A percentile compares a stretch with the other conserved stretches of the same genome.
Evolutionary conservation across 176 grass and related monocot species (phyloP).

Genomic region (Avena eriantha): DNA sequence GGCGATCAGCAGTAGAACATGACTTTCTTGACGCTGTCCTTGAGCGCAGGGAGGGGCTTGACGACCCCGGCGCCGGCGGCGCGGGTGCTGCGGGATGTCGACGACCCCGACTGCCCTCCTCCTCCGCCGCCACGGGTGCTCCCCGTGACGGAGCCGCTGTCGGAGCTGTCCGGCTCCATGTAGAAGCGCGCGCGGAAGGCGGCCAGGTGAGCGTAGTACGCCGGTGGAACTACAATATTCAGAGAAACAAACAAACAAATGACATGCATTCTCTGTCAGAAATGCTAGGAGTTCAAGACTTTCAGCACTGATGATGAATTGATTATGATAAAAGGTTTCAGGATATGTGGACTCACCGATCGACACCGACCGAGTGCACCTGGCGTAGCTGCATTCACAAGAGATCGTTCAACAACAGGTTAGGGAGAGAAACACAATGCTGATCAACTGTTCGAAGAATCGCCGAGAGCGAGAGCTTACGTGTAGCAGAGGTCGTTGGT

Average conservation of each 20-base stretch:
- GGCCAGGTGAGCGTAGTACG: constrained; percentile 86
- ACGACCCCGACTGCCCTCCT: background rate
- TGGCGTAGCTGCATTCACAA: constrained; percentile 71
- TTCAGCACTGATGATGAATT: background rate
- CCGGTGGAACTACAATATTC: constrained; percentile 72
- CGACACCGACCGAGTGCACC: constrained; percentile 89
- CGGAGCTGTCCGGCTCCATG: constrained; percentile 78
- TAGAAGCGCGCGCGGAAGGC: constrained; percentile 90
- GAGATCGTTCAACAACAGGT: constrained; percentile 1
- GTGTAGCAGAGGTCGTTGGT: constrained; percentile 98
- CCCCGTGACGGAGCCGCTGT: constrained; percentile 49
- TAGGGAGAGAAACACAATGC: background rate
- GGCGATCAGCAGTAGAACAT: constrained; percentile 88
- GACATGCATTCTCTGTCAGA: background rate
- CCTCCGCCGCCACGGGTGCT: background rate
- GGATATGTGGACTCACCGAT: constrained; percentile 55
- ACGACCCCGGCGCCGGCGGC: constrained; percentile 46
- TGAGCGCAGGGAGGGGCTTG: constrained; percentile 75
- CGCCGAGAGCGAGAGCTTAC: constrained; percentile 37
- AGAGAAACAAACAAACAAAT: too few relatives aligned
- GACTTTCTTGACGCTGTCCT: constrained; percentile 86
- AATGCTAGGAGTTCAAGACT: background rate
- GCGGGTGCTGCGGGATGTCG: constrained; percentile 44
- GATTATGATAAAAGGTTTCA: background rate
- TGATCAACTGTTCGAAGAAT: background rate